Conservation (phyloP, 1,284 basidiomycete genomes). For the Ustilago bromivora region DNA sequence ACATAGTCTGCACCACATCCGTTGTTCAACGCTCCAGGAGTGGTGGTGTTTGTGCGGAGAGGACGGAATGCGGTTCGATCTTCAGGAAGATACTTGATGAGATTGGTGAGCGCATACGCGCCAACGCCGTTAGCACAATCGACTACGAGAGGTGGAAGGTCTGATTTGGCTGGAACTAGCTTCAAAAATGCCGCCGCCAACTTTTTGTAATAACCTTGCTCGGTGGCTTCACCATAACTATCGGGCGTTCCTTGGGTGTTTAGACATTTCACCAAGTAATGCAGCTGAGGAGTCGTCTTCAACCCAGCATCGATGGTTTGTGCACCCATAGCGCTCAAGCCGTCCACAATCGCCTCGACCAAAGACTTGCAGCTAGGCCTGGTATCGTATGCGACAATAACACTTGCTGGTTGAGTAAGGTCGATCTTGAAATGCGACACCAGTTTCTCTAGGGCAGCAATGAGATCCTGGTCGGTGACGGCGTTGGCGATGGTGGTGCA, state of each 20-base stretch:
- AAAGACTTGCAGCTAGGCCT: constrained; percentile 87
- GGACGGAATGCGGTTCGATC: constrained; percentile 53
- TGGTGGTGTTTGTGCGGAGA: constrained; percentile 72
- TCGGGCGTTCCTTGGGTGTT: constrained; percentile 82
- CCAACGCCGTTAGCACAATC: constrained; percentile 99
- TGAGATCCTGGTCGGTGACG: constrained; percentile 78
- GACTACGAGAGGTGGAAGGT: constrained; percentile 76
- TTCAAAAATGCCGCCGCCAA: constrained; percentile 86
- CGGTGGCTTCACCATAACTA: constrained; percentile 83
- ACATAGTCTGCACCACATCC: constrained; percentile 96
- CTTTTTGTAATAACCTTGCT: constrained; percentile 89
- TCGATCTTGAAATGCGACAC: constrained; percentile 81
- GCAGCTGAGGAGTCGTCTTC: constrained; percentile 93
- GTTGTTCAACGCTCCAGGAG: constrained; percentile 80
- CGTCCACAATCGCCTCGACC: constrained; percentile 85
- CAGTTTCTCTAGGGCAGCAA: constrained; percentile 77
- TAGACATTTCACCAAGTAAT: constrained; percentile 90
- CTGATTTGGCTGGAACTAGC: constrained; percentile 73
- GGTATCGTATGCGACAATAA: constrained; percentile 93
- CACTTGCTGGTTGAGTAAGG: constrained; percentile 79
- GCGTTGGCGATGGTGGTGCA: constrained; percentile 93
- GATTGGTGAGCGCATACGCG: constrained; percentile 71
- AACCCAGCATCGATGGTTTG: constrained; percentile 75
- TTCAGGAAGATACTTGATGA: constrained; percentile 61
- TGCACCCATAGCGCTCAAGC: constrained; percentile 77